Percentiles rank a stretch among this genome's conserved stretches.
Evolutionary conservation across 2,329 filamentous ascomycete species (phyloP).

Genomic region (Xylariaceae sp.): DNA sequence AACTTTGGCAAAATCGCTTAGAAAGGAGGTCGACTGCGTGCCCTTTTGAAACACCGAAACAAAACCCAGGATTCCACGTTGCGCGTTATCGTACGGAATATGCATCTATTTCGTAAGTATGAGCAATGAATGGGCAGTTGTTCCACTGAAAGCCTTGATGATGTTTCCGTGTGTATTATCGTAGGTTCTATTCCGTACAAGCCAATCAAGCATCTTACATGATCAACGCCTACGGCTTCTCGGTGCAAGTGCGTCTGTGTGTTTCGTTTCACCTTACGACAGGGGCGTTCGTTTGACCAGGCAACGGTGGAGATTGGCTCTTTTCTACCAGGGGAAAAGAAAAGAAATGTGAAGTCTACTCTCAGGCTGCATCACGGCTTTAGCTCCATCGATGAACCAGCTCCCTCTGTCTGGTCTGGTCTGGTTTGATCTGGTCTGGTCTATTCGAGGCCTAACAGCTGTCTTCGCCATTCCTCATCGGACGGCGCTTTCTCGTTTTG

Average conservation of each 20-base stretch:
- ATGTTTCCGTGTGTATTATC: too few species aligned
- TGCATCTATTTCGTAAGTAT: too few species aligned
- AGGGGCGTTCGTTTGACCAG: background rate
- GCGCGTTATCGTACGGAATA: too few species aligned
- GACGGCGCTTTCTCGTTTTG: slow-evolving; percentile 43
- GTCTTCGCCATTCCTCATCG: slow-evolving; percentile 36
- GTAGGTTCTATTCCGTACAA: background rate
- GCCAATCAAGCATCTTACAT: background rate
- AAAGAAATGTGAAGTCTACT: background rate
- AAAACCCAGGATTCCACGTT: too few species aligned
- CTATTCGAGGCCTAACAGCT: slow-evolving; percentile 25
- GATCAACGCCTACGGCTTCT: background rate
- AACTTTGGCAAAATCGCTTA: background rate
- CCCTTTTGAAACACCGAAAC: too few species aligned
- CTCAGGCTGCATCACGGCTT: background rate
- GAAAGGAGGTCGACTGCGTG: background rate
- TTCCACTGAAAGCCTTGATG: too few species aligned
- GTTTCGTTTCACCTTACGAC: background rate
- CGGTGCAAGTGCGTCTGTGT: background rate
- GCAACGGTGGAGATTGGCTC: background rate
- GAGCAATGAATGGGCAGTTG: too few species aligned
- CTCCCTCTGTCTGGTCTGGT: background rate
- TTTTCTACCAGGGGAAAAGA: background rate
- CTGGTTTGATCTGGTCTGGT: background rate
- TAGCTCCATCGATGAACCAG: background rate